These are phyloP conservation scores for Penicillium crystallinum DNA, from an alignment of 495 filamentous ascomycete species.

Conservation along the genomic window DNA sequence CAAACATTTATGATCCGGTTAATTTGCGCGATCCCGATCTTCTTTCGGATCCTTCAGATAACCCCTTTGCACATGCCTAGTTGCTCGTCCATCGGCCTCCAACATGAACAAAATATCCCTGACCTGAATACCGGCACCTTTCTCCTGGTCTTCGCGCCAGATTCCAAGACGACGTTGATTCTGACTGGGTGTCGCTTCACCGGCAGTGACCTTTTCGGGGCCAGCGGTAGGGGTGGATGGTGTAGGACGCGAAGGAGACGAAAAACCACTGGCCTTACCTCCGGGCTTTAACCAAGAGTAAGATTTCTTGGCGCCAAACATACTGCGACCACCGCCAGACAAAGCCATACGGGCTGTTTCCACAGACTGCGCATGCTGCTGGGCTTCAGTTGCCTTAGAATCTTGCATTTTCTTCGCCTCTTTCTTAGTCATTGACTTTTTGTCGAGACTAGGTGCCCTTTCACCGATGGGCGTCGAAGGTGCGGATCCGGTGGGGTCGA, in stretches of 20 bases:
- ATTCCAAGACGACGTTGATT: conserved; percentile 36
- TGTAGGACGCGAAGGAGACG: conserved; percentile 34
- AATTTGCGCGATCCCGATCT: conserved; percentile 30
- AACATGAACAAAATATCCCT: conserved; percentile 49
- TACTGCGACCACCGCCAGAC: conserved; percentile 23
- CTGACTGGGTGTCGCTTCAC: conserved; percentile 24
- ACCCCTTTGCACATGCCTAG: conserved; percentile 41
- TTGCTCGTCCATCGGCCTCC: conserved; percentile 44
- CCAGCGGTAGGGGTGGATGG: conserved; percentile 30
- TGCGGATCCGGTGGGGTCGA: conserved; percentile 38
- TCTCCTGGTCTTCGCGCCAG: conserved; percentile 46
- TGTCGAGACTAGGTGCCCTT: conserved; percentile 43
- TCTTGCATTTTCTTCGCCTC: conserved; percentile 48
- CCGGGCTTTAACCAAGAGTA: conserved; percentile 44
- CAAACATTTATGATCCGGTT: conserved; percentile 10
- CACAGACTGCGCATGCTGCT: conserved; percentile 47
- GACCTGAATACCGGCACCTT: conserved; percentile 43
- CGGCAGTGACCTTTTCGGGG: conserved; percentile 28
- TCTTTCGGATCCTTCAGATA: conserved; percentile 43
- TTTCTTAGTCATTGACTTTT: conserved; percentile 53
- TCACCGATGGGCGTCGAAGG: conserved; percentile 41
- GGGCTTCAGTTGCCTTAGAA: conserved; percentile 44
- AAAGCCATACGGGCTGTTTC: conserved; percentile 44
- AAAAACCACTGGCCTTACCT: conserved; percentile 35
- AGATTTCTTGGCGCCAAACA: conserved; percentile 43